Evolutionary conservation across 768 basidiomycete genomes (phyloP).

Genomic region (Suillus lakei): DNA sequence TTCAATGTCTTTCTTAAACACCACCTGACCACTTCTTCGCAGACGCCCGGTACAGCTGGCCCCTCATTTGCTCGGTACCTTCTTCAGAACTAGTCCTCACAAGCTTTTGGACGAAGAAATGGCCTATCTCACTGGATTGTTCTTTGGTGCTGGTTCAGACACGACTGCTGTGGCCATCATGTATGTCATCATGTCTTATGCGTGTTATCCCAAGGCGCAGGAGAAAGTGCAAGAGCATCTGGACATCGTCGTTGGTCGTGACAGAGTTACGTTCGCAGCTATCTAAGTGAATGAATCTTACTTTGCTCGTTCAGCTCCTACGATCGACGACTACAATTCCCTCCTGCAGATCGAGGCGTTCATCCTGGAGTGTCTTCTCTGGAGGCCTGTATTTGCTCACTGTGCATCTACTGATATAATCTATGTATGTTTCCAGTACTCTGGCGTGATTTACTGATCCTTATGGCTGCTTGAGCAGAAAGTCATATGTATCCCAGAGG

Average conservation of each 20-base stretch:
- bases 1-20: background rate
- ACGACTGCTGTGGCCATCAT: constrained; percentile 66
- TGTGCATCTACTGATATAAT: constrained; percentile 65
- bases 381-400: constrained; percentile 60
- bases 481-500: constrained; percentile 41
- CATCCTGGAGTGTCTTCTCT: constrained; percentile 45
- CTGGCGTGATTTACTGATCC: background rate
- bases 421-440: constrained; percentile 47
- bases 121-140: constrained; percentile 64
- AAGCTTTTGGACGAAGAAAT: constrained; percentile 60
- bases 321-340: constrained; percentile 40
- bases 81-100: constrained; percentile 56
- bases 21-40: constrained; percentile 17
- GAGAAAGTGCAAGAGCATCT: constrained; percentile 56
- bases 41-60: constrained; percentile 28
- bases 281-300: background rate
- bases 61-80: constrained; percentile 61
- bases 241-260: constrained; percentile 55
- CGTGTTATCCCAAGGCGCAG: constrained; percentile 59
- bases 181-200: constrained; percentile 58
- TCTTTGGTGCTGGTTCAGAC: constrained; percentile 71
- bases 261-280: constrained; percentile 28
- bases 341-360: constrained; percentile 47
- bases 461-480: constrained; percentile 27
- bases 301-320: constrained; percentile 36